A percentile compares a stretch with the other conserved stretches of the same genome.
Conservation (phyloP, 78 protist genomes). For the Polysphondylium violaceum region DNA sequence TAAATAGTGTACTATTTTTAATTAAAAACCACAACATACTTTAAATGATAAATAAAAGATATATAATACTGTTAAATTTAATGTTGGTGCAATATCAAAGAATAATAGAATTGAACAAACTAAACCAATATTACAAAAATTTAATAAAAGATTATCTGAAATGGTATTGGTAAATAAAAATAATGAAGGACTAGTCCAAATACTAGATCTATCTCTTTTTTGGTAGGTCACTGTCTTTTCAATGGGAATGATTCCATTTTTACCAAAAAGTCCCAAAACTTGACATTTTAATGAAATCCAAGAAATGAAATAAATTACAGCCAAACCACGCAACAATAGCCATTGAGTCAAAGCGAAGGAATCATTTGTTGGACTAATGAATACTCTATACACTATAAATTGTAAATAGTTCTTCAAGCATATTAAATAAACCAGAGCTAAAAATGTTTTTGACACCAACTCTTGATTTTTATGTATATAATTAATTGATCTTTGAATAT, state of each 20-base stretch:
- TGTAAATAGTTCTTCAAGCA: no score
- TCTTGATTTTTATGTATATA: no score
- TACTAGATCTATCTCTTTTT: background rate
- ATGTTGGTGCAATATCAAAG: slow-evolving; percentile 18
- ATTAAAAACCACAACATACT: background rate
- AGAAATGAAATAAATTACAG: background rate
- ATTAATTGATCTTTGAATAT: no score
- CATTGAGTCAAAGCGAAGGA: slow-evolving; percentile 35
- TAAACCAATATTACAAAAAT: background rate
- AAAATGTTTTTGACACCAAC: no score
- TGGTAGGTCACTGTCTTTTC: background rate
- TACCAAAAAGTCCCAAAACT: slow-evolving; percentile 5
- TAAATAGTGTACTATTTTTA: background rate
- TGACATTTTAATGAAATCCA: slow-evolving; percentile 5
- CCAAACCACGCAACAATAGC: slow-evolving; percentile 3
- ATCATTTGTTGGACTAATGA: no score
- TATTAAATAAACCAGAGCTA: no score
- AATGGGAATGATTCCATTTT: slow-evolving; percentile 30
- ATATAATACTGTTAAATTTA: background rate
- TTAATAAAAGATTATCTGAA: background rate
- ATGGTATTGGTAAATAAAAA: background rate
- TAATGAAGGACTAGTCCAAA: slow-evolving; percentile 8
- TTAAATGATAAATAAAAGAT: slow-evolving; percentile 22
- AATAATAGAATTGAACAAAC: slow-evolving; percentile 3
- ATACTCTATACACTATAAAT: no score